Evolutionary conservation across 257 asterid genomes (phyloP).

Genomic region (Lavandula angustifolia): DNA sequence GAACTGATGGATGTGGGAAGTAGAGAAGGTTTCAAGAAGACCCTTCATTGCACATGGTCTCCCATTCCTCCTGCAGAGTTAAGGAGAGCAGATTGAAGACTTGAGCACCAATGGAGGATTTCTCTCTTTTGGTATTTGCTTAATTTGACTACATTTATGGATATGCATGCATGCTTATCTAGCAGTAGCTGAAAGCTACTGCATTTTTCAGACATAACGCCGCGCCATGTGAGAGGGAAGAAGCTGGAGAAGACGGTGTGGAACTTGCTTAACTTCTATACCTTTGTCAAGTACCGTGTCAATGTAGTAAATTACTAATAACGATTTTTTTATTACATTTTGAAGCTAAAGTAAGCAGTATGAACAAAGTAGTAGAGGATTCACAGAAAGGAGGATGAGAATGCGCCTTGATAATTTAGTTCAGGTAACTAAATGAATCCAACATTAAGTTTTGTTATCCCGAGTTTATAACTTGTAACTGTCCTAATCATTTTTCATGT

Average conservation of each 20-base stretch:
- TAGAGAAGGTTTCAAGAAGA: conserved; percentile 52
- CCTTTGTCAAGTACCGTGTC: conserved; percentile 77
- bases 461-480: background rate
- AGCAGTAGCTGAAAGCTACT: background rate
- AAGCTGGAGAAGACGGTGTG: conserved; percentile 85
- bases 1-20: conserved; percentile 77
- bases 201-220: conserved; percentile 54
- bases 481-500: conserved; percentile 8
- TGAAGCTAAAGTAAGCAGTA: conserved; percentile 30
- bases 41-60: conserved; percentile 89
- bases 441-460: background rate
- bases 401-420: conserved; percentile 60
- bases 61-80: conserved; percentile 85
- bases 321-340: too few species aligned
- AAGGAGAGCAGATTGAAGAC: conserved; percentile 82
- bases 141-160: background rate
- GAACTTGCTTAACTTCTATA: conserved; percentile 77
- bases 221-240: conserved; percentile 73
- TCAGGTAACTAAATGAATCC: conserved; percentile 51
- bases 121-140: conserved; percentile 68
- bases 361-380: conserved; percentile 75
- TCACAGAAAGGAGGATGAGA: conserved; percentile 85
- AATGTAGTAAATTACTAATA: conserved; percentile 51
- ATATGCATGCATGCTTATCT: background rate
- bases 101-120: conserved; percentile 89